These are phyloP conservation scores for Pichia occidentalis DNA, from an alignment of 805 yeast species.

Conservation along the genomic window DNA sequence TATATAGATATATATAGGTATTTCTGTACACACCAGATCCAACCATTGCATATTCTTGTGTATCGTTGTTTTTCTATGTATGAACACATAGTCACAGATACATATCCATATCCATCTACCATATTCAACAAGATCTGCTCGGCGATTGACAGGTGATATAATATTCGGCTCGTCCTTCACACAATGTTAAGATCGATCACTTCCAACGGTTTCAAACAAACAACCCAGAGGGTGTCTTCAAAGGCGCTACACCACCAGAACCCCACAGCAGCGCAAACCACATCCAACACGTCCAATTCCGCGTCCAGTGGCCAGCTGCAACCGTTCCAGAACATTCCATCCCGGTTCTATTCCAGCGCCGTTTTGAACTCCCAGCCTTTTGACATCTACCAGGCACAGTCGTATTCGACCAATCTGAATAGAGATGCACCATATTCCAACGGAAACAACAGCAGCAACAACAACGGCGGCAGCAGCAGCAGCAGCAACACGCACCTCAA, in stretches of 20 bases:
- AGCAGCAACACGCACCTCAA: not conserved
- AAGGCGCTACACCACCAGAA: conserved; percentile 29
- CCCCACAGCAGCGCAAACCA: conserved; percentile 10
- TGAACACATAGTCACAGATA: too few species aligned
- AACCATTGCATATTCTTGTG: too few species aligned
- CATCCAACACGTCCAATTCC: conserved; percentile 1
- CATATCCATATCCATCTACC: too few species aligned
- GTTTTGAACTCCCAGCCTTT: not conserved
- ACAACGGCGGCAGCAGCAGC: conserved; percentile 6
- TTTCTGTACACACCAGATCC: too few species aligned
- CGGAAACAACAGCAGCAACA: not conserved
- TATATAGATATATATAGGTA: too few species aligned
- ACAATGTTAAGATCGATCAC: conserved; percentile 30
- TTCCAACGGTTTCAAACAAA: conserved; percentile 26
- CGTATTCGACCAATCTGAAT: too few species aligned
- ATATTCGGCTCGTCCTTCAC: conserved; percentile 1
- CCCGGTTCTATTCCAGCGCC: not conserved
- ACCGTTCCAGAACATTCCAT: not conserved
- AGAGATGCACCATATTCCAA: not conserved
- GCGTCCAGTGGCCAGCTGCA: not conserved
- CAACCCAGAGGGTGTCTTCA: conserved; percentile 29
- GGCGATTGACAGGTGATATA: not conserved
- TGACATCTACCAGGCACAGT: not conserved
- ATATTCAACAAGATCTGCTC: not conserved
- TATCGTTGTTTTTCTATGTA: too few species aligned